phyloP scores from a whole-genome alignment of 805 yeast species.

The Starmerella powellii region DNA sequence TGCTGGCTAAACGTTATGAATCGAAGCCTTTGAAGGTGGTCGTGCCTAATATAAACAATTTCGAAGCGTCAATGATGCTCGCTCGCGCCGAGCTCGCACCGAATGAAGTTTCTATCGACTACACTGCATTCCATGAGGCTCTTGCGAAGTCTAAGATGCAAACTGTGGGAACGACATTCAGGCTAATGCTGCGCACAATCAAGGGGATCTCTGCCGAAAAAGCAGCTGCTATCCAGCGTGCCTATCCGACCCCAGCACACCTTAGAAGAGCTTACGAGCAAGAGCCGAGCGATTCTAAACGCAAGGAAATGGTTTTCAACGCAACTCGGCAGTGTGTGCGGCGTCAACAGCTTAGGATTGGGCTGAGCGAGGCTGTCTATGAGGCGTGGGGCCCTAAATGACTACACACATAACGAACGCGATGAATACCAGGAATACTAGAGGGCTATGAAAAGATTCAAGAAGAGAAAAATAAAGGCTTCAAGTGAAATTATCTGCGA shows the following conservation, averaged over 20 bases:
- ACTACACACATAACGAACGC: background rate
- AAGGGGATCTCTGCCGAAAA: constrained; percentile 76
- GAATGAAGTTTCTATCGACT: constrained; percentile 30
- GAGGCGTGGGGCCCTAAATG: constrained; percentile 42
- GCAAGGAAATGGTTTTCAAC: constrained; percentile 27
- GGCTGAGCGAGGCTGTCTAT: constrained; percentile 30
- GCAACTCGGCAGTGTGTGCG: constrained; percentile 37
- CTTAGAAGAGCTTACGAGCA: constrained; percentile 40
- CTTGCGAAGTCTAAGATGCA: constrained; percentile 57
- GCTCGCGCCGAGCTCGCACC: constrained; percentile 18
- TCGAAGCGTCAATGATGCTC: constrained; percentile 35
- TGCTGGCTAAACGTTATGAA: constrained; percentile 34
- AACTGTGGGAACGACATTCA: constrained; percentile 64
- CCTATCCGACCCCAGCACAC: constrained; percentile 55
- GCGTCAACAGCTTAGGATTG: constrained; percentile 30
- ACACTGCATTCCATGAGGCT: constrained; percentile 49
- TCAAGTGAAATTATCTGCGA: too few species aligned
- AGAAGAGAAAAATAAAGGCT: too few species aligned
- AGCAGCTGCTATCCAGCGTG: constrained; percentile 62
- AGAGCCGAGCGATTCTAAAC: constrained; percentile 26
- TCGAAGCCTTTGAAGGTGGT: constrained; percentile 29
- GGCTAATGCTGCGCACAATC: constrained; percentile 64
- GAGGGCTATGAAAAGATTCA: background rate
- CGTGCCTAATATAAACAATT: constrained; percentile 42
- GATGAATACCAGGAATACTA: background rate